Conservation (phyloP, 257 asterid genomes). For the Scutellaria galericulata region DNA sequence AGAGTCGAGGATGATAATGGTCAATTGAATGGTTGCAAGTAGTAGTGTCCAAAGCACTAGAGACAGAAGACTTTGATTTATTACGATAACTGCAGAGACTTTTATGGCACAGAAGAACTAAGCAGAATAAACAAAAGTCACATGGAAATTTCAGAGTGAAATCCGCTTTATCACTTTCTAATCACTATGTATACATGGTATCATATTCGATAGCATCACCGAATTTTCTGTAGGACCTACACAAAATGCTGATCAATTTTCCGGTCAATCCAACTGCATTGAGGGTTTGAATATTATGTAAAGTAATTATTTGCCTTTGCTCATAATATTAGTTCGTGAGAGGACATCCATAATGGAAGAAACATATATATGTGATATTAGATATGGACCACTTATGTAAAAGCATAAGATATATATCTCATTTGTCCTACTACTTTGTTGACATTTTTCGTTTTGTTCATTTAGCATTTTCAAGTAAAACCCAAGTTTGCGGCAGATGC, state of each 20-base stretch:
- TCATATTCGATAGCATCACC: no score
- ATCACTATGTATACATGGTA: no score
- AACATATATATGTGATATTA: neutral
- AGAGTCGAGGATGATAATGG: neutral
- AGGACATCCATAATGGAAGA: neutral
- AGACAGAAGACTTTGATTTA: neutral
- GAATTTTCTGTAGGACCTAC: no score
- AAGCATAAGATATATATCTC: no score
- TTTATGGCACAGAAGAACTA: neutral
- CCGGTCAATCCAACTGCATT: no score
- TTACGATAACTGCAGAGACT: neutral
- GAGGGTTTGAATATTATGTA: neutral
- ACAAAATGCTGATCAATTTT: no score
- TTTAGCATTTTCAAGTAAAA: neutral
- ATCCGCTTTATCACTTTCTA: no score
- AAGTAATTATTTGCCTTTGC: neutral
- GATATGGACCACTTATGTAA: neutral
- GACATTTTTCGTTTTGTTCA: no score
- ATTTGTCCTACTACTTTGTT: no score
- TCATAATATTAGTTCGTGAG: neutral
- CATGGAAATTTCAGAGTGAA: neutral
- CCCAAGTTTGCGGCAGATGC: neutral
- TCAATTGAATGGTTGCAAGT: neutral
- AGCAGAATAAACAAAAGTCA: neutral
- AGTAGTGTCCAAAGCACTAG: neutral